Base-by-base conservation (phyloP, 1,284 basidiomycete genomes). In the Fomitopsis palustris region DNA sequence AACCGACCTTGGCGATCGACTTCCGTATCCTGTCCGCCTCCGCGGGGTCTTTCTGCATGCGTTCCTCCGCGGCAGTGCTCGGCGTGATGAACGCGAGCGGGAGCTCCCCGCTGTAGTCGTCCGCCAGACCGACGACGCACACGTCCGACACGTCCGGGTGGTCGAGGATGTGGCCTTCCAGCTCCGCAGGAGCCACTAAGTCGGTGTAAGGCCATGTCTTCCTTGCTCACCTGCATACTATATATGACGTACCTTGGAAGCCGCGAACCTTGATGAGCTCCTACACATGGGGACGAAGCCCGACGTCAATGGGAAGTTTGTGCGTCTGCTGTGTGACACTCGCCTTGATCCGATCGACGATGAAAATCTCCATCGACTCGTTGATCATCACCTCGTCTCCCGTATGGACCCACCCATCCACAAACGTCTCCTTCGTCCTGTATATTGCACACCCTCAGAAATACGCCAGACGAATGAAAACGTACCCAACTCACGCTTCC, bases 21-120 rank as follows among this genome's bases (percentile, higher is more conserved):
- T 29, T 53, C 27, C 55, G 54, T 17, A 61, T 47, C 23, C 43
- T 55, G 14, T 27, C 58, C 14, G 49, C 55, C 9, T 56, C 59
- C 9, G 47, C 53, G 31, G 61, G 54, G 27, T 60, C 56, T 14
- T 39, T 37, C 49, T 60, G 39, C 31, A 65, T 56, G 38, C 62
- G 58, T 56, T 56, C 58, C 33, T 41, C 51, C 45, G 67, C 65
- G n/a, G 39, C 49, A 21, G 53, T 53, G 54, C 59, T 64, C n/a
- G 61, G 65, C 27, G 59, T 63, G 55, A 66, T 58, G 58, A 66
- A 68, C 55, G 67, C 67, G 38, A 68, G 59, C 16, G 92, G 90
- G 2, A 88, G 65, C 67, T 93, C 91, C 31, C 91, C 90, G 49
- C 81, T 86, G 65, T 84, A 88, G 37, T 92, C 89, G 66, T 93